Evolutionary conservation across 164 flowering plant species (phyloP), one percentile per base, ranked within the genome.

Genomic region (Pachysandra terminalis): DNA sequence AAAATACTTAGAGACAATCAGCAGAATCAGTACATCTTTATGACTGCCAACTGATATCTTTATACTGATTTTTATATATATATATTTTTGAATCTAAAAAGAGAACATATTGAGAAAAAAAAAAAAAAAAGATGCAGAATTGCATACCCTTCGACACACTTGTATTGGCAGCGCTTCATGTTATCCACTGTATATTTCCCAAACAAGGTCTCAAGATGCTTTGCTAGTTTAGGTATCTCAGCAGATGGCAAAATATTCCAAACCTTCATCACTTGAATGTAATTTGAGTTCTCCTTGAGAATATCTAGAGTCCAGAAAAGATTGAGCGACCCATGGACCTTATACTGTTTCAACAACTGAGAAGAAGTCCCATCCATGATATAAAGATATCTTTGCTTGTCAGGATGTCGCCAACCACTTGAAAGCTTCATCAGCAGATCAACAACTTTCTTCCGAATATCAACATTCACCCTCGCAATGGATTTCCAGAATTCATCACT

Each of bases 401-500:
- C 65, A 37, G 62, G 57, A 28, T 65, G 70, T 7, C 82, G 85
- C 86, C 83, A 81, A 24, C 87, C 85, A 56, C 61, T 73, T 51
- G 85, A 73, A 21, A 86, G 80, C 74, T 72, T 73, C 72, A 63
- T 56, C 65, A 85, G 55, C 53, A 77, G 35, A 59, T 59, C 41
- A 45, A 79, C 19, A 13, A 70, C 78, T 52, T 69, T 61, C 15
- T 79, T 76, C 26, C 59, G 69, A 53, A 73, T 66, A 24, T 61
- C 68, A 1, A 48, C 35, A 23, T 40, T 26, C 22, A 77, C 27
- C 32, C 28, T 73, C 0, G 37, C 53, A 21, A 83, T 59, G 9
- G 84, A 81, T 54, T 65, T 67, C 24, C 56, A 48, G 66, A 84
- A 84, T 13, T 69, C 66, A 27, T 79, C 77, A 21, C 61, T 64